A percentile compares a stretch with the other conserved stretches of the same genome.
These are phyloP conservation scores for Mycena vitilis DNA, from an alignment of 768 basidiomycete species.

Conservation along the genomic window DNA sequence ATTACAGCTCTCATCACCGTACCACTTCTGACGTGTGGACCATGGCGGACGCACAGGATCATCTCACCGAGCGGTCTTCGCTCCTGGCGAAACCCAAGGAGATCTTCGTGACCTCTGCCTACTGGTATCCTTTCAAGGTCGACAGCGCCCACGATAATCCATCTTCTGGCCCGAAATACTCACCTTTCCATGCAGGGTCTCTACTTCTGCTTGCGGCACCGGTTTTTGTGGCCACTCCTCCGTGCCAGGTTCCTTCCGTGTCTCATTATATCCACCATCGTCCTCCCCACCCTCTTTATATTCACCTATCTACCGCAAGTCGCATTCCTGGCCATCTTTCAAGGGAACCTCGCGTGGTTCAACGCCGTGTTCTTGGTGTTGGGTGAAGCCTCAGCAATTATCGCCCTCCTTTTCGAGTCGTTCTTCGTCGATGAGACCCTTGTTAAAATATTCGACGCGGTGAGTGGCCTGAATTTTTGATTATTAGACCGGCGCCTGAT, in stretches of 20 bases:
- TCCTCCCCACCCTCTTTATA: constrained; percentile 50
- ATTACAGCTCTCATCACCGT: constrained; percentile 23
- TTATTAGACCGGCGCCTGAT: neutral
- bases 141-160: constrained; percentile 3
- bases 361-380: constrained; percentile 39
- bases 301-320: constrained; percentile 66
- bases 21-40: constrained; percentile 21
- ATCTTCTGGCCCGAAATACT: neutral
- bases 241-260: constrained; percentile 32
- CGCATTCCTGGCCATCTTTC: constrained; percentile 61
- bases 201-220: constrained; percentile 33
- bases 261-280: constrained; percentile 38
- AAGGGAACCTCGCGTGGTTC: constrained; percentile 63
- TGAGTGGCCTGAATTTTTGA: neutral
- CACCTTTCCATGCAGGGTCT: constrained; percentile 19
- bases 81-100: constrained; percentile 29
- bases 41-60: constrained; percentile 14
- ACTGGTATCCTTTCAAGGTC: constrained; percentile 32
- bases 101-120: constrained; percentile 28
- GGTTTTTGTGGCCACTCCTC: constrained; percentile 32
- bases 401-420: constrained; percentile 34
- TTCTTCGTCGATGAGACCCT: constrained; percentile 36
- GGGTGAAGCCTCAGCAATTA: constrained; percentile 28
- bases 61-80: constrained; percentile 16
- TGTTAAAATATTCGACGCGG: constrained; percentile 36